Evolutionary conservation across 1,284 basidiomycete genomes (phyloP).

Genomic region (Volvariella volvacea): DNA sequence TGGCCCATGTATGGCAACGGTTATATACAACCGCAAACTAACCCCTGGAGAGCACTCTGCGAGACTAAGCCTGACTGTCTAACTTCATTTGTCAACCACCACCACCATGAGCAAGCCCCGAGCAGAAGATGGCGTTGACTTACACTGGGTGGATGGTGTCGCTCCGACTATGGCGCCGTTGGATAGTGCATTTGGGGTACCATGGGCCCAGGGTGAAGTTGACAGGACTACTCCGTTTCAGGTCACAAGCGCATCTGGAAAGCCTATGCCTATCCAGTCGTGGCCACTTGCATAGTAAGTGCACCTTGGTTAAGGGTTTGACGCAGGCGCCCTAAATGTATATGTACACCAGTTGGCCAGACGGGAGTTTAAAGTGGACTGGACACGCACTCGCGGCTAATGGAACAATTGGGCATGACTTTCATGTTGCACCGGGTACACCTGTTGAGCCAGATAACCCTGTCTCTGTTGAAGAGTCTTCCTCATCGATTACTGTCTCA

Average conservation of each 20-base stretch:
- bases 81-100: no score
- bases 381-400: constrained; percentile 30
- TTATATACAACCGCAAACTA: no score
- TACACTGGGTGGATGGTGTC: constrained; percentile 29
- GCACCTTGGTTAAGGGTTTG: neutral
- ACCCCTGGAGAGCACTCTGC: no score
- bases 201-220: constrained; percentile 32
- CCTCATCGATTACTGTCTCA: constrained; percentile 22
- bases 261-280: constrained; percentile 27
- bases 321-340: neutral
- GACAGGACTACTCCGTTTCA: constrained; percentile 31
- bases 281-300: constrained; percentile 35
- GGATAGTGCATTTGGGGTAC: constrained; percentile 31
- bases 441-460: constrained; percentile 29
- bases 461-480: constrained; percentile 23
- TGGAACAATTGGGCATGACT: constrained; percentile 15
- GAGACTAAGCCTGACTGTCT: no score
- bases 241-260: constrained; percentile 17
- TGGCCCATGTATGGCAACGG: no score
- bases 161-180: constrained; percentile 23
- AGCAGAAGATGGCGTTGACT: constrained; percentile 20
- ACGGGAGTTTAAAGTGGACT: constrained; percentile 36
- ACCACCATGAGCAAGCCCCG: constrained; percentile 9
- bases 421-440: constrained; percentile 26
- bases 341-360: constrained; percentile 27